Evolutionary conservation across 257 asterid species (phyloP).

Genomic region (Leonotis leonurus): DNA sequence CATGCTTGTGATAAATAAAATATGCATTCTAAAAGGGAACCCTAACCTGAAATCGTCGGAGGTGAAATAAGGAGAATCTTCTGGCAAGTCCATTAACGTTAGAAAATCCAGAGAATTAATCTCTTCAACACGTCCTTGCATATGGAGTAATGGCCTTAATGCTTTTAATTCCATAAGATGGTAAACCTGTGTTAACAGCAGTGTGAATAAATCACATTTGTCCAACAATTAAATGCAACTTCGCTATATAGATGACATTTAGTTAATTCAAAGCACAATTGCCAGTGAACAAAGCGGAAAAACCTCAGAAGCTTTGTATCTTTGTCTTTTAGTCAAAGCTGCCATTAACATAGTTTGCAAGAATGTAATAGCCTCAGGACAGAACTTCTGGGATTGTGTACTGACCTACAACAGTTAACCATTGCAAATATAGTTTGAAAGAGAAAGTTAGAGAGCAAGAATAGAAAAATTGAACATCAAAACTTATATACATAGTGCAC

Average conservation of each 20-base stretch:
- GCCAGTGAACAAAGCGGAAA: slow-evolving; percentile 8
- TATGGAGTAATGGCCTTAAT: slow-evolving; percentile 49
- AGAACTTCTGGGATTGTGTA: slow-evolving; percentile 61
- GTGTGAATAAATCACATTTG: background rate
- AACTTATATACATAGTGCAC: background rate
- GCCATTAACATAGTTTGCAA: slow-evolving; percentile 60
- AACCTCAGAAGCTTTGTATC: slow-evolving; percentile 58
- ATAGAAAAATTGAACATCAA: background rate
- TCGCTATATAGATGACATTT: no score
- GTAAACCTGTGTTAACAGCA: slow-evolving; percentile 52
- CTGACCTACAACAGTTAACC: slow-evolving; percentile 39
- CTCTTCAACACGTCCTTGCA: slow-evolving; percentile 40
- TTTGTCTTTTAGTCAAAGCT: slow-evolving; percentile 48
- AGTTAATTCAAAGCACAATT: background rate
- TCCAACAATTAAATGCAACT: background rate
- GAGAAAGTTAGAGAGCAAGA: background rate
- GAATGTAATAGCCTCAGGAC: slow-evolving; percentile 80
- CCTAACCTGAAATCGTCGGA: slow-evolving; percentile 65
- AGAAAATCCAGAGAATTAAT: slow-evolving; percentile 54
- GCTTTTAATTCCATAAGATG: slow-evolving; percentile 76
- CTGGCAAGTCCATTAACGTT: slow-evolving; percentile 57
- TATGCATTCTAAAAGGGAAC: background rate
- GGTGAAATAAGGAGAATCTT: slow-evolving; percentile 64
- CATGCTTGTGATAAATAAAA: background rate
- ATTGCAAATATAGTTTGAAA: slow-evolving; percentile 2